Conservation (phyloP, 306 rosid species). For the Inga leiocalycina region DNA sequence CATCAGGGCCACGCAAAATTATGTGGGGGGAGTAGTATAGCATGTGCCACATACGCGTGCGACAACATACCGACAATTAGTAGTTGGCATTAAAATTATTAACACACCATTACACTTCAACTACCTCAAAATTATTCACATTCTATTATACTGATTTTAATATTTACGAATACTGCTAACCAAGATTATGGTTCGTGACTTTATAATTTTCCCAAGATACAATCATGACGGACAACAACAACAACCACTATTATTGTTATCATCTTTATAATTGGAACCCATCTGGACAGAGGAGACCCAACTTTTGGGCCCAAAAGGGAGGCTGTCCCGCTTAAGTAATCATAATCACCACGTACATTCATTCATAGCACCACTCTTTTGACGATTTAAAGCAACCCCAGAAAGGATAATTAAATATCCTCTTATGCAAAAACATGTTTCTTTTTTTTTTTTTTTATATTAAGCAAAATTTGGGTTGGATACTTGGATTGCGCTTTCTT, state of each 20-base stretch:
- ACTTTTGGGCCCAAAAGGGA: not conserved
- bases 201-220: not conserved
- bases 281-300: not conserved
- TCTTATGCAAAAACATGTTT: not conserved
- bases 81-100: not conserved
- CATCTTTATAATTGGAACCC: not conserved
- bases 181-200: not conserved
- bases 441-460: not conserved
- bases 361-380: not conserved
- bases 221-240: not conserved
- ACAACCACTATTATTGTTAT: not conserved
- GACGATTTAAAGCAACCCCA: not conserved
- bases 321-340: not conserved
- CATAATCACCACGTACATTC: not conserved
- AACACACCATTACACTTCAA: not conserved
- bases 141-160: not conserved
- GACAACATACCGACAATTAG: not conserved
- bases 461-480: not conserved
- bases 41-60: not conserved
- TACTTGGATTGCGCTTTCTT: not conserved
- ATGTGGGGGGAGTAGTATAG: not conserved
- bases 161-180: not conserved
- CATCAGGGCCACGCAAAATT: not conserved
- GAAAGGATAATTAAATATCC: not conserved
- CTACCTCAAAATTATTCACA: not conserved